A percentile compares a stretch with the other conserved stretches of the same genome.
Evolutionary conservation across 2,329 filamentous ascomycete genomes (phyloP).

Genomic region (Trichoderma koningiopsis): DNA sequence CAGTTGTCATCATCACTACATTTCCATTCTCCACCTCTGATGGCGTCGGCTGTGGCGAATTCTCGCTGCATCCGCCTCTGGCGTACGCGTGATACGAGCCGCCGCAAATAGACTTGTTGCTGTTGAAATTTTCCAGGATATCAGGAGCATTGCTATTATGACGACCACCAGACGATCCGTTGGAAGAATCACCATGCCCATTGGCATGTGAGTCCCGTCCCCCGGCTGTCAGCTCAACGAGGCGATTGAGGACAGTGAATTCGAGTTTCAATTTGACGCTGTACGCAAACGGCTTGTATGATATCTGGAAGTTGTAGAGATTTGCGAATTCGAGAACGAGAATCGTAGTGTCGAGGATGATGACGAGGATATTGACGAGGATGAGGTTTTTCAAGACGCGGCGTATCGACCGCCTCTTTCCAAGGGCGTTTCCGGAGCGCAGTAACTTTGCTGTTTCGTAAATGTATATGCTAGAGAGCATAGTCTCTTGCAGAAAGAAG

Average conservation of each 20-base stretch:
- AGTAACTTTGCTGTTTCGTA: conserved; percentile 52
- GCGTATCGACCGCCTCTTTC: conserved; percentile 31
- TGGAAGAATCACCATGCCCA: background rate
- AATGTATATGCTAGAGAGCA: conserved; percentile 56
- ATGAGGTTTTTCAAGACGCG: conserved; percentile 41
- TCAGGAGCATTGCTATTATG: background rate
- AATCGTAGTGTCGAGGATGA: conserved; percentile 45
- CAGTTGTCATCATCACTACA: conserved; percentile 17
- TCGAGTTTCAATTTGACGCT: conserved; percentile 41
- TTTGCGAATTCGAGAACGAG: conserved; percentile 36
- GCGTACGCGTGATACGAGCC: conserved; percentile 21
- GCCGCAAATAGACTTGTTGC: conserved; percentile 7
- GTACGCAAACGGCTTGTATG: conserved; percentile 38
- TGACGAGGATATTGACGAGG: conserved; percentile 45
- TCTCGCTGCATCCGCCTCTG: background rate
- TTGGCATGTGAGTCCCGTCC: background rate
- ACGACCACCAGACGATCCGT: background rate
- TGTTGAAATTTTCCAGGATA: background rate
- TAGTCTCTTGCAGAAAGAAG: conserved; percentile 57
- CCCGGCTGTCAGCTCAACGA: conserved; percentile 33
- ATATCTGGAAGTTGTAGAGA: conserved; percentile 36
- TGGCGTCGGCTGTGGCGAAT: background rate
- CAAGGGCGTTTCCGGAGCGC: conserved; percentile 38
- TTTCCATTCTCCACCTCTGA: conserved; percentile 12
- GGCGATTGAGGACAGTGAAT: conserved; percentile 38